Percentiles rank a stretch among this genome's conserved stretches.
Conservation (phyloP, 164 flowering plant species). For the Vitis vinifera region DNA sequence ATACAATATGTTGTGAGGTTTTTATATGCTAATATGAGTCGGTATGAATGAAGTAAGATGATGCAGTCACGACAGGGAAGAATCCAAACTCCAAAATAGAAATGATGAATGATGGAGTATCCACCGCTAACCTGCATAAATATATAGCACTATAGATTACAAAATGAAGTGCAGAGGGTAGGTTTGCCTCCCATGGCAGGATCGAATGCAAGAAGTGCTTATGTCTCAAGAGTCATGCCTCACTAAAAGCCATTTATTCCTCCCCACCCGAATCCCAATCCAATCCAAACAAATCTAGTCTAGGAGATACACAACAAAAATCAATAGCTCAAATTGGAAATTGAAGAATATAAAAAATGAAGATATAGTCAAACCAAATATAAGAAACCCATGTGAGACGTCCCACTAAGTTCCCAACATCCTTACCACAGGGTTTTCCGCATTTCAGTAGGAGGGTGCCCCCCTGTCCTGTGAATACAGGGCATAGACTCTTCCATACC, state of each 20-base stretch:
- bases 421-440: constrained; percentile 3
- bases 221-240: constrained; percentile 25
- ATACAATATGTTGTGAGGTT: too few relatives aligned
- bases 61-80: too few relatives aligned
- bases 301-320: constrained; percentile 3
- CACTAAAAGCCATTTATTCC: constrained; percentile 23
- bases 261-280: constrained; percentile 12
- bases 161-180: constrained; percentile 6
- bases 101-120: too few relatives aligned
- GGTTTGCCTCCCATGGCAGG: constrained; percentile 26
- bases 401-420: constrained; percentile 23
- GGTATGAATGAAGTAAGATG: too few relatives aligned
- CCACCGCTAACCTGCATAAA: too few relatives aligned
- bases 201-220: constrained; percentile 17
- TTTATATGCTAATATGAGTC: too few relatives aligned
- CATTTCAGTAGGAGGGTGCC: not conserved
- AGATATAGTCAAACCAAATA: constrained; percentile 1
- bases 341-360: constrained; percentile 1
- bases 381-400: constrained; percentile 25
- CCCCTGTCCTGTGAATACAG: constrained; percentile 9
- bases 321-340: not conserved
- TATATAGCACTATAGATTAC: not conserved
- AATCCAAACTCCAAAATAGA: too few relatives aligned
- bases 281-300: constrained; percentile 11
- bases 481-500: not conserved